These are phyloP conservation scores for Combretum micranthum DNA, from an alignment of 345 rosid genomes.

Conservation along the genomic window DNA sequence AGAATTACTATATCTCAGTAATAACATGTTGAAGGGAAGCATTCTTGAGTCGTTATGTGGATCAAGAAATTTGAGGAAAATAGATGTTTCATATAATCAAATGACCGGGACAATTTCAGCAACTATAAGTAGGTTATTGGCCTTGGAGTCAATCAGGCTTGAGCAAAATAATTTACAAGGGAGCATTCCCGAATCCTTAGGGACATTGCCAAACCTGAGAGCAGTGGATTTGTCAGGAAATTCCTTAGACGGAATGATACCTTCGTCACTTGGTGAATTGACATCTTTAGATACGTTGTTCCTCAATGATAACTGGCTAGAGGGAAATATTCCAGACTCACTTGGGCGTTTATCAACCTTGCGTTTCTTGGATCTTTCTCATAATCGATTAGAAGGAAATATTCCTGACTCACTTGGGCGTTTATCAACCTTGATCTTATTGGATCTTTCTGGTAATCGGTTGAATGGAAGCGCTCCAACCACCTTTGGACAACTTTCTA, in stretches of 20 bases:
- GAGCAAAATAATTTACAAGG: not conserved
- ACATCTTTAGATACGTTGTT: not conserved
- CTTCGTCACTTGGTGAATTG: not conserved
- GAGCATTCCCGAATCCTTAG: conserved; percentile 6
- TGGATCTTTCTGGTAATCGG: not conserved
- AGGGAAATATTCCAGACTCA: not conserved
- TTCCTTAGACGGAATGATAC: not conserved
- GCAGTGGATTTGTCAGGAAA: not conserved
- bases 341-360: too few species aligned
- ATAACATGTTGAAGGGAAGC: too few species aligned
- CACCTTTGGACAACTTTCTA: not conserved
- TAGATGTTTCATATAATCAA: not conserved
- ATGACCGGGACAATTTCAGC: not conserved
- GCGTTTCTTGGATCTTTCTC: too few species aligned
- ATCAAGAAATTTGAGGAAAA: too few species aligned
- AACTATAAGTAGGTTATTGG: not conserved
- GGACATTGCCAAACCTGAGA: not conserved
- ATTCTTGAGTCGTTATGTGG: too few species aligned
- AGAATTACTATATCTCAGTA: not conserved
- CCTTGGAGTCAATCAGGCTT: not conserved
- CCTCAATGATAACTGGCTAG: not conserved
- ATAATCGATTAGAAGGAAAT: conserved; percentile 3
- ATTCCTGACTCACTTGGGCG: conserved; percentile 1
- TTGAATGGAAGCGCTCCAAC: not conserved
- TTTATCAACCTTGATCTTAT: not conserved